Conservation (phyloP, 768 basidiomycete genomes). For the Boletus coccyginus region DNA sequence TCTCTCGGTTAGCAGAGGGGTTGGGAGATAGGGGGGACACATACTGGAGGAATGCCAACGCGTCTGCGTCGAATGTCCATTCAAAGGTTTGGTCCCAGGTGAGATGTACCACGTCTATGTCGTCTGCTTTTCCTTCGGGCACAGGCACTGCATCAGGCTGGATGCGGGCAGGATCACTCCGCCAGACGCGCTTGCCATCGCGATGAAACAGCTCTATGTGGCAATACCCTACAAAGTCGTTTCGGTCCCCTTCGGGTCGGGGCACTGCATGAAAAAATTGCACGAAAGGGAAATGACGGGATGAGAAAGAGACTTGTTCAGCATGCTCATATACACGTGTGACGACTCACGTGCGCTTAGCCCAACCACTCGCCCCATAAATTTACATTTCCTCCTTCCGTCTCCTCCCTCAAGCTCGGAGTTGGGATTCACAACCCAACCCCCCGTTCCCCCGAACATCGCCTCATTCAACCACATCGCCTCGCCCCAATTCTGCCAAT, state of each 20-base stretch:
- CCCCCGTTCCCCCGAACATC: slow-evolving; percentile 54
- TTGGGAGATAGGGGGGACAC: slow-evolving; percentile 5
- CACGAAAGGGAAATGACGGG: not conserved
- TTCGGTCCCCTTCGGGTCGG: slow-evolving; percentile 37
- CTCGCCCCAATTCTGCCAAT: slow-evolving; percentile 61
- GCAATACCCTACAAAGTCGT: slow-evolving; percentile 42
- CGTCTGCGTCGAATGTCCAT: slow-evolving; percentile 50
- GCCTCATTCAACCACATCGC: slow-evolving; percentile 63
- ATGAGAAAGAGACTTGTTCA: not conserved
- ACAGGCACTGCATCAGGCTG: slow-evolving; percentile 29
- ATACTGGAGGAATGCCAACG: slow-evolving; percentile 52
- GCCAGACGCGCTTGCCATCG: slow-evolving; percentile 41
- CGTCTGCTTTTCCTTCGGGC: not conserved
- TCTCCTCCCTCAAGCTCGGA: slow-evolving; percentile 18
- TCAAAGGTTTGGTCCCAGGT: slow-evolving; percentile 43
- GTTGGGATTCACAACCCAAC: slow-evolving; percentile 54
- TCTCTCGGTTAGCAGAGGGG: not conserved
- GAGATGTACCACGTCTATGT: slow-evolving; percentile 31
- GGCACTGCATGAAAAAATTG: slow-evolving; percentile 37
- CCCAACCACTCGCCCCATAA: slow-evolving; percentile 40
- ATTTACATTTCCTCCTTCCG: slow-evolving; percentile 3
- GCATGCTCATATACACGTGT: not conserved
- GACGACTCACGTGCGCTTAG: slow-evolving; percentile 41
- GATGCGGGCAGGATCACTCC: slow-evolving; percentile 37
- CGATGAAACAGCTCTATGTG: slow-evolving; percentile 45